These are phyloP conservation scores for Plasmopara muralis DNA, from an alignment of 352 stramenopile genomes.

Conservation along the genomic window DNA sequence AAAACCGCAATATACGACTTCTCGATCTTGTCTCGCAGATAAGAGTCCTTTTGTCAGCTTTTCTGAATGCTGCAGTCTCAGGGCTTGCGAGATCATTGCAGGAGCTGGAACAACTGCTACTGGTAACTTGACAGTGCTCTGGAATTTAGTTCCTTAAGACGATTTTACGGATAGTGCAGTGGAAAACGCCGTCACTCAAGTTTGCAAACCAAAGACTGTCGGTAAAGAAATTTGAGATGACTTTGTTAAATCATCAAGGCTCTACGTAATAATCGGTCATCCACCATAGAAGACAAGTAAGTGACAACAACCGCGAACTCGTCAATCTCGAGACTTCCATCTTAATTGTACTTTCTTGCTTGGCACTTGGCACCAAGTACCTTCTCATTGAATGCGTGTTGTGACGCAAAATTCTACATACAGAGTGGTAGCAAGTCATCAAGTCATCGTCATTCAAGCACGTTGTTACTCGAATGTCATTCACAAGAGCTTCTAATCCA, in stretches of 20 bases:
- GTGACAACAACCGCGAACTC: constrained; percentile 63
- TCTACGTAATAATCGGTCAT: constrained; percentile 53
- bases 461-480: constrained; percentile 34
- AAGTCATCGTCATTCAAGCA: constrained; percentile 48
- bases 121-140: too few relatives aligned
- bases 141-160: too few relatives aligned
- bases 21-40: too few relatives aligned
- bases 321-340: constrained; percentile 65
- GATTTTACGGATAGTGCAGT: too few relatives aligned
- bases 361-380: constrained; percentile 65
- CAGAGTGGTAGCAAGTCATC: constrained; percentile 47
- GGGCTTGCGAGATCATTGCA: too few relatives aligned
- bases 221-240: constrained; percentile 53
- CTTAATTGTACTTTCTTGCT: constrained; percentile 57
- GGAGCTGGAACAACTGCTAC: too few relatives aligned
- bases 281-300: constrained; percentile 42
- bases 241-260: constrained; percentile 61
- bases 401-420: constrained; percentile 50
- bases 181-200: constrained; percentile 45
- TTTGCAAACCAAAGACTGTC: constrained; percentile 50
- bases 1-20: constrained; percentile 58
- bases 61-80: too few relatives aligned
- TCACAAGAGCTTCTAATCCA: constrained; percentile 35
- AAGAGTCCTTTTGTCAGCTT: too few relatives aligned
- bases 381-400: constrained; percentile 52